Conservation (phyloP, 2,329 filamentous ascomycete species). For the Hawksworthiomyces lignivorus region DNA sequence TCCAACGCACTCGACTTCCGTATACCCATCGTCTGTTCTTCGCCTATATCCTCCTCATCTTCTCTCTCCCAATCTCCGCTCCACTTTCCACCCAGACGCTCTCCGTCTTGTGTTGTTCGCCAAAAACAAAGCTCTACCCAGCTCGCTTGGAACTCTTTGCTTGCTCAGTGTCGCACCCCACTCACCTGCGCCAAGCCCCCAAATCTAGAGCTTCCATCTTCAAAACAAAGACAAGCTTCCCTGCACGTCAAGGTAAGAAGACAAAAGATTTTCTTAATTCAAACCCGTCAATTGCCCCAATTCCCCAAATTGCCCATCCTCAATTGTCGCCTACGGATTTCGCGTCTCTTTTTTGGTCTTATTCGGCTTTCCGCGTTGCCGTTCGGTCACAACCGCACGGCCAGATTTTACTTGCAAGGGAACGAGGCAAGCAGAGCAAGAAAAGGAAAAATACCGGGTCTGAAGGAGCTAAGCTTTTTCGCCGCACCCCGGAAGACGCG, state of each 20-base stretch:
- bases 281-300: background rate
- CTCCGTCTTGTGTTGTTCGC: no score
- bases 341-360: background rate
- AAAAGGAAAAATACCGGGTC: constrained; percentile 8
- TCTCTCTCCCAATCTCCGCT: background rate
- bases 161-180: no score
- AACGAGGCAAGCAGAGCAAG: constrained; percentile 1
- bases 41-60: background rate
- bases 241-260: no score
- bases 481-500: constrained; percentile 14
- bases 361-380: background rate
- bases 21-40: background rate
- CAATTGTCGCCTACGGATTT: no score
- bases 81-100: no score
- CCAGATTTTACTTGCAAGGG: constrained; percentile 3
- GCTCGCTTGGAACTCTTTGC: no score
- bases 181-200: no score
- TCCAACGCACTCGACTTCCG: constrained; percentile 6
- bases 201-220: background rate
- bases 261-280: no score
- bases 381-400: background rate
- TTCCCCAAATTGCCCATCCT: no score
- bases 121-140: no score
- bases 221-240: no score
- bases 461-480: constrained; percentile 14